Base-by-base conservation (phyloP, 768 basidiomycete species). In the Serendipita sp. region DNA sequence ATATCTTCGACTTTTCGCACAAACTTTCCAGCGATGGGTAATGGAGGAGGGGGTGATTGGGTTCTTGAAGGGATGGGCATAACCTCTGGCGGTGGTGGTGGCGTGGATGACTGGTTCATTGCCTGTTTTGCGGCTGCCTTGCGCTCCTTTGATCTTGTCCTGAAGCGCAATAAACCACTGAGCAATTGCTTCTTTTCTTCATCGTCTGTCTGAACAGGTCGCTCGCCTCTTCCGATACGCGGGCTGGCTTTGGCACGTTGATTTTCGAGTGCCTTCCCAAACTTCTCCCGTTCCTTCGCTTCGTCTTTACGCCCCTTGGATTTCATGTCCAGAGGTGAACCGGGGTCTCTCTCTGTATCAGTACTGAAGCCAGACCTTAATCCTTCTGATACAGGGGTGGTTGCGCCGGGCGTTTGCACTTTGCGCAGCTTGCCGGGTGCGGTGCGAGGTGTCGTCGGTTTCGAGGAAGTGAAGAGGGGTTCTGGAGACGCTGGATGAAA, bases 341-440 rank as follows among this genome's bases (percentile, higher is more conserved):
- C 48, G 0, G 8, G 8, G 30, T 51, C 48, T 60, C 28, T 23
- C 35, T 60, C 56, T 1, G 28, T 36, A 32, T 60, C 56, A 51
- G 48, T 51, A 32, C n/a, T n/a, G n/a, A 18, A 51, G 48, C 35
- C 56, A 10, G 34, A 60, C 23, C 28, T 10, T 60, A 60, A 36
- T 34, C 11, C 16, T 18, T 60, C 56, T 4, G 36, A 60, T 60
- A 2, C 34, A n/a, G 56, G 56, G 35, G 56, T 60, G 56, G 16
- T 36, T 34, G 56, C 36, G 30, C 10, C 32, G 8, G 56, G 36
- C 28, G 56, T 60, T n/a, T 32, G 34, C 28, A 30, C 35, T 35
- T 60, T 60, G 18, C 56, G 56, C 28, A 60, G 56, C 56, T 60
- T 60, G 56, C 28, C 56, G n/a, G 36, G 36, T n/a, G 30, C 28